Base-by-base conservation (phyloP, 192 early-diverging fungal genomes). In the Coemansia sp. region DNA sequence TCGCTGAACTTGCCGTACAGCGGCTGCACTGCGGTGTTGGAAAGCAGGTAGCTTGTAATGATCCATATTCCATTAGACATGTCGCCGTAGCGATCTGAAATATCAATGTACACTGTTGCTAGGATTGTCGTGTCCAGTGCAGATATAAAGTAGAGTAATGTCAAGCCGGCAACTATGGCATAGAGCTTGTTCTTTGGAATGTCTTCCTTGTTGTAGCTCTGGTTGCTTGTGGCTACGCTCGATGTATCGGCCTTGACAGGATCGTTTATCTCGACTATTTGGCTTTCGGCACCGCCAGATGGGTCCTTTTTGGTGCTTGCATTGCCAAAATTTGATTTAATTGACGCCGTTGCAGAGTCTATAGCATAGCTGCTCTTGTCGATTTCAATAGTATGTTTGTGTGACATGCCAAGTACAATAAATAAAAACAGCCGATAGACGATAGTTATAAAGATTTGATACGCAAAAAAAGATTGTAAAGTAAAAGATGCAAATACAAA, bases 1-100 rank as follows among this genome's bases (percentile, higher is more conserved):
- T 94, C 92, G 40, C 89, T 82, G 18, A 90, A 63, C 59, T 86
- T 86, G 7, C 88, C 87, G 73, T 85, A 92, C 17, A 91, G 47
- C 9, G 90, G 89, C 62, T 90, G 83, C 46, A 90, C 75, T 2
- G 89, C 83, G 0, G 91, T 90, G 28, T 67, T 76, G 9, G 84
- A 79, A 50, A 89, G 55, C 22, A 90, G 52, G 53, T 85, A 91
- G 39, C 78, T 68, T 0, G 81, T 82, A 30, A 86, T 88, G 38
- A 93, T 86, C 93, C 93, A 95, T 3, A 86, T 76, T 37, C 88
- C 81, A 42, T 82, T 65, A 18, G 68, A 70, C 49, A 87, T 65
- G 40, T 63, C 75, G 11, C 78, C 39, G 63, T 86, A 85, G 15
- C 80, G 72, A 30, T 50, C 49, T 9, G 81, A 67, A 41, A 91